These are phyloP conservation scores for Dictyostelium firmibasis DNA, from an alignment of 78 protist genomes.

Conservation along the genomic window DNA sequence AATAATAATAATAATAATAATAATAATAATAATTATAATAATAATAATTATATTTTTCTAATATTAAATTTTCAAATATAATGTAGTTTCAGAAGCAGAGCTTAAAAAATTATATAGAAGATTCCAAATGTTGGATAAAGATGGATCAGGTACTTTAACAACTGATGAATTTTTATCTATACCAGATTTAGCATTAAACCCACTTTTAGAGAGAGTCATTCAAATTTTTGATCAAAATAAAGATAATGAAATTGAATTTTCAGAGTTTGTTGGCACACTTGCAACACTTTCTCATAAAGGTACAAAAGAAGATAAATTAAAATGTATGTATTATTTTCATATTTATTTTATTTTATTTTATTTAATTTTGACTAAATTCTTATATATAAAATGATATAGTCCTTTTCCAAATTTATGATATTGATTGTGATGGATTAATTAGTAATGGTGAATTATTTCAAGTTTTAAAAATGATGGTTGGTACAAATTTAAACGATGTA, in stretches of 20 bases:
- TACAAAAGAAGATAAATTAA: constrained; percentile 86
- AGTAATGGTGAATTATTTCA: constrained; percentile 90
- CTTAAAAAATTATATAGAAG: constrained; percentile 89
- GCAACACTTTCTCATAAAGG: constrained; percentile 84
- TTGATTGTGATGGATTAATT: constrained; percentile 95
- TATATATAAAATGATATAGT: constrained; percentile 44
- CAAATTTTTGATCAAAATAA: constrained; percentile 86
- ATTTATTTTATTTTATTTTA: not conserved
- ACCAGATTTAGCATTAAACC: constrained; percentile 91
- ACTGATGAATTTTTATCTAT: constrained; percentile 91
- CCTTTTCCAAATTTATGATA: constrained; percentile 93
- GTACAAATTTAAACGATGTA: constrained; percentile 91
- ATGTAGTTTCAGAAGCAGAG: constrained; percentile 80
- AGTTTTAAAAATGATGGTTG: constrained; percentile 97
- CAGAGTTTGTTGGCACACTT: constrained; percentile 87
- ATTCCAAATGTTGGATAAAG: constrained; percentile 92
- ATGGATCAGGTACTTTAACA: constrained; percentile 90
- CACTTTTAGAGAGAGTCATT: constrained; percentile 86
- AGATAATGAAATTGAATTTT: constrained; percentile 92
- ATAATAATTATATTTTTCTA: no score
- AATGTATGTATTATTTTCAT: constrained; percentile 83
- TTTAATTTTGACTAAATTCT: not conserved
- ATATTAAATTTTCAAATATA: no score
- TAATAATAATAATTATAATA: no score
- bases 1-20: no score